phyloP scores from a whole-genome alignment of 768 basidiomycete species.

The Macrolepiota fuliginosa region DNA sequence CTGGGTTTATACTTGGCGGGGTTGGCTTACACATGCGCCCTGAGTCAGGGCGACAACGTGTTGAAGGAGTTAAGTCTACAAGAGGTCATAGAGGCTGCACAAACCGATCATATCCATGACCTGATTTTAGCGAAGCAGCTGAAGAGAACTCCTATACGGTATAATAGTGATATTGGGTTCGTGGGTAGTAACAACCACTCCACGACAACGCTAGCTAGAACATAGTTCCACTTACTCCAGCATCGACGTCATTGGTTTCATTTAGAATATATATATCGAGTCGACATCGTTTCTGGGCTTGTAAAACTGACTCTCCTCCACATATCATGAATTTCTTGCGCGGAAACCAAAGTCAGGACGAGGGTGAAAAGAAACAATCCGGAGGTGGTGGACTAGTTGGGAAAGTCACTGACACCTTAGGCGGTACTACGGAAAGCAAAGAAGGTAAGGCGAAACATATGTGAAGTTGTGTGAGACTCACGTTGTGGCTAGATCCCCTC shows the following conservation, averaged over 20 bases:
- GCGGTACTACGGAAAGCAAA: conserved; percentile 33
- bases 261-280: neutral
- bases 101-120: conserved; percentile 9
- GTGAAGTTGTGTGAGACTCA: neutral
- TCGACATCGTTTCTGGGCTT: neutral
- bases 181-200: neutral
- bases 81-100: conserved; percentile 7
- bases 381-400: conserved; percentile 27
- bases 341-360: conserved; percentile 9
- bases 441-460: conserved; percentile 25
- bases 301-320: neutral
- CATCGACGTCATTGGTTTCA: neutral
- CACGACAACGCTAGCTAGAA: neutral
- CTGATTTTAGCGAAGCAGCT: neutral
- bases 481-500: conserved; percentile 22
- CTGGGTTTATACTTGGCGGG: conserved; percentile 15
- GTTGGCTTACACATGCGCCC: neutral
- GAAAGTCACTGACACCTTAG: conserved; percentile 26
- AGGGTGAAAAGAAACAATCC: neutral
- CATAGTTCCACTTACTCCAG: neutral
- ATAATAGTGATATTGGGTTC: conserved; percentile 6
- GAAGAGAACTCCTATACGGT: conserved; percentile 3
- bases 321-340: conserved; percentile 20
- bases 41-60: conserved; percentile 1
- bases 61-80: conserved; percentile 3